Conservation (phyloP, 2,329 filamentous ascomycete genomes). For the Podosphaera xanthii region DNA sequence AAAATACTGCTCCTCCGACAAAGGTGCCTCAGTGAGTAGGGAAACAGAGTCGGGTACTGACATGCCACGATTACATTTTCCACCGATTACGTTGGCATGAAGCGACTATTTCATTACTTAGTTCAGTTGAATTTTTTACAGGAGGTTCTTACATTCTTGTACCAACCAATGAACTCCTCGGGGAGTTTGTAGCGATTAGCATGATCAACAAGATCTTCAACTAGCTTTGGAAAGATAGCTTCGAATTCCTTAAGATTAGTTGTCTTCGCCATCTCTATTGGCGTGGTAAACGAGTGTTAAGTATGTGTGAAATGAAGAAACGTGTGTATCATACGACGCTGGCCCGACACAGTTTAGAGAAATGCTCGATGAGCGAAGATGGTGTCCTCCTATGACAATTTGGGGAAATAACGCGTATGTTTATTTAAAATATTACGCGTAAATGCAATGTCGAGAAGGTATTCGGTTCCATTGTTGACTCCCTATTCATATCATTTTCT, state of each 20-base stretch:
- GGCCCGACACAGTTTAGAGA: too few species aligned
- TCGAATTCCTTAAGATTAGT: constrained; percentile 74
- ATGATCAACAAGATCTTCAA: constrained; percentile 59
- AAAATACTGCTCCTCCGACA: constrained; percentile 71
- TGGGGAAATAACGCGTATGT: too few species aligned
- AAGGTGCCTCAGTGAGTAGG: constrained; percentile 47
- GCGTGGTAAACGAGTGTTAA: too few species aligned
- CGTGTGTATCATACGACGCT: too few species aligned
- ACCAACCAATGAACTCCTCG: constrained; percentile 62
- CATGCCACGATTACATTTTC: constrained; percentile 98
- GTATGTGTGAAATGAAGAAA: too few species aligned
- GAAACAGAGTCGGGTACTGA: constrained; percentile 83
- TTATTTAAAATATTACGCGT: too few species aligned
- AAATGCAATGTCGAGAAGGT: too few species aligned
- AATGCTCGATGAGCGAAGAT: too few species aligned
- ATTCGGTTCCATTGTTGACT: too few species aligned
- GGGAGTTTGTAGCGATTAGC: constrained; percentile 67
- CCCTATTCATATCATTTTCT: too few species aligned
- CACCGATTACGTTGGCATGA: constrained; percentile 68
- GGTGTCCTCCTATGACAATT: too few species aligned
- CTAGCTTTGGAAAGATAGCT: constrained; percentile 66
- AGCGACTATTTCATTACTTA: constrained; percentile 34
- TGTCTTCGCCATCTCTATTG: constrained; percentile 34
- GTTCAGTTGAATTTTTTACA: neutral
- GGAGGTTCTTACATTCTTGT: constrained; percentile 25